These are phyloP conservation scores for Brassica juncea DNA, from an alignment of 345 rosid genomes.

Conservation along the genomic window DNA sequence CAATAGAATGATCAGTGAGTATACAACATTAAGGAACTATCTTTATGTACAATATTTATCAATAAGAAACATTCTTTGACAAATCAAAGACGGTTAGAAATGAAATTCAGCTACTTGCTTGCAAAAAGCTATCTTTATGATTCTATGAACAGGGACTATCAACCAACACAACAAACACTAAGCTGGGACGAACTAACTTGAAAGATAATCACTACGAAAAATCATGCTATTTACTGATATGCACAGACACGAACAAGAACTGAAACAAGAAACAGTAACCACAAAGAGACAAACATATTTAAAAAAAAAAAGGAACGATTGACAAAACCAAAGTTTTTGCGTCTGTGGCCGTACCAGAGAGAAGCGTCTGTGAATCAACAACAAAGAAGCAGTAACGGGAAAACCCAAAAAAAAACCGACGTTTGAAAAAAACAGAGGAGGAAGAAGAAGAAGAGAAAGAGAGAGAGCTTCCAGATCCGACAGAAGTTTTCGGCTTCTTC, in stretches of 20 bases:
- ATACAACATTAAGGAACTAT: background rate
- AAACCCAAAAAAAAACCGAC: background rate
- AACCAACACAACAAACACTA: conserved; percentile 23
- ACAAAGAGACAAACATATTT: background rate
- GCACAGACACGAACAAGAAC: background rate
- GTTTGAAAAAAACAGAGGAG: background rate
- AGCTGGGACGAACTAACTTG: background rate
- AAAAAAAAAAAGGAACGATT: background rate
- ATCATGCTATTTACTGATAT: background rate
- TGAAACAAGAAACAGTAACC: conserved; percentile 11
- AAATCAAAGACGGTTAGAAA: background rate
- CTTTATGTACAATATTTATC: too few relatives aligned
- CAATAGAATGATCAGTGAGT: background rate
- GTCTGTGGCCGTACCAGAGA: background rate
- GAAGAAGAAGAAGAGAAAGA: background rate
- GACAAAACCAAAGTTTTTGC: background rate
- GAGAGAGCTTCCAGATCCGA: background rate
- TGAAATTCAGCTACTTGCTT: conserved; percentile 2
- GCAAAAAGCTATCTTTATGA: background rate
- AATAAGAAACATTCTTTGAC: too few relatives aligned
- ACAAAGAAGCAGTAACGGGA: background rate
- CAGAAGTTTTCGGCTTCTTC: background rate
- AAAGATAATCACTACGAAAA: background rate
- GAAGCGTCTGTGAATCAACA: background rate
- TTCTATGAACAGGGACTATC: background rate